These are phyloP conservation scores for Colletotrichum australisinense DNA, from an alignment of 2,329 filamentous ascomycete genomes.

Conservation along the genomic window DNA sequence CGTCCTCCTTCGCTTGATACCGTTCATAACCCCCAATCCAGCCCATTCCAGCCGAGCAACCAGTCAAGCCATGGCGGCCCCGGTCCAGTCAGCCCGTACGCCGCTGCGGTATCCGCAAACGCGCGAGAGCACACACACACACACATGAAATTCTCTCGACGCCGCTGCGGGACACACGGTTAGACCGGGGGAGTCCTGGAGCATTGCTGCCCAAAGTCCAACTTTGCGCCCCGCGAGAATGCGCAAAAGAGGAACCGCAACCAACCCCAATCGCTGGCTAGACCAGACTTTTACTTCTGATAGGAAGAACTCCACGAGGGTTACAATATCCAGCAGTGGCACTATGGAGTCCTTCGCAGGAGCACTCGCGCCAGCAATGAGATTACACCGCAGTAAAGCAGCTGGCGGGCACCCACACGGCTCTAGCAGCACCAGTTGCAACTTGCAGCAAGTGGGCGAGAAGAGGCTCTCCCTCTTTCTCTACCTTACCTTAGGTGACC, in stretches of 20 bases:
- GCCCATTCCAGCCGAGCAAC: conserved; percentile 29
- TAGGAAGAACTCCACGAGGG: conserved; percentile 20
- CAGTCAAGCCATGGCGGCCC: conserved; percentile 12
- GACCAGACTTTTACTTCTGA: conserved; percentile 28
- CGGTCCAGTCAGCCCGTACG: conserved; percentile 6
- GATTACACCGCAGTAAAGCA: background rate
- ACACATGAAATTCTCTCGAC: background rate
- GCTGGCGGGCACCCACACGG: background rate
- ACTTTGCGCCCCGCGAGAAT: conserved; percentile 33
- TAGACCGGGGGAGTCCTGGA: conserved; percentile 30
- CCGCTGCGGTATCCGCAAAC: conserved; percentile 24
- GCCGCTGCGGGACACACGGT: conserved; percentile 19
- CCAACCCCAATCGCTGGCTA: conserved; percentile 21
- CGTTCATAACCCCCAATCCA: conserved; percentile 12
- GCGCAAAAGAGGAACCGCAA: conserved; percentile 25
- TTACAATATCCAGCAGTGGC: background rate
- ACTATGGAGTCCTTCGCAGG: background rate
- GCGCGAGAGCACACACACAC: conserved; percentile 17
- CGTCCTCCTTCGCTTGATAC: background rate
- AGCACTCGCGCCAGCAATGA: conserved; percentile 1
- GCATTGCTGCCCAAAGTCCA: conserved; percentile 38
- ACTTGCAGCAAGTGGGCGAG: background rate
- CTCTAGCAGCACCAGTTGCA: conserved; percentile 3
- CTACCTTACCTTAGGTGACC: background rate
- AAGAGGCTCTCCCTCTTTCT: conserved; percentile 10